Evolutionary conservation across 345 rosid genomes (phyloP).

Genomic region (Boechera divaricarpa): DNA sequence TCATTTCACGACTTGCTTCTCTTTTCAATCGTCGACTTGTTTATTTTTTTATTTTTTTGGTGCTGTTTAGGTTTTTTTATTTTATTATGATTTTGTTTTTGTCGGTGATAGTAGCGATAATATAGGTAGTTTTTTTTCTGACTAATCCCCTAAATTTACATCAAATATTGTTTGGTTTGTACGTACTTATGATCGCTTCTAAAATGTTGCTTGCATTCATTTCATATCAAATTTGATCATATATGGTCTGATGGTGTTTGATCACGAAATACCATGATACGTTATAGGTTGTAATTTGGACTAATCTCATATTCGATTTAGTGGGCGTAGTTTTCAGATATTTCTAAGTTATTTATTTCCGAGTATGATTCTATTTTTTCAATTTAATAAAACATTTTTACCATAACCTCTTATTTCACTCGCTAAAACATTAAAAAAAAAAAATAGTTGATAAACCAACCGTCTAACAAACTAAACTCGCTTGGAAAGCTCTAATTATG

Average conservation of each 20-base stretch:
- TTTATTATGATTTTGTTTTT: not conserved
- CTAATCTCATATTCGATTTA: not conserved
- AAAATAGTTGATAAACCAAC: not conserved
- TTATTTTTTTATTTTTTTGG: not conserved
- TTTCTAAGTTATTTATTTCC: not conserved
- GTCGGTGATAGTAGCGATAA: constrained; percentile 5
- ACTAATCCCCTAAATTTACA: not conserved
- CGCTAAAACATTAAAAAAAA: not conserved
- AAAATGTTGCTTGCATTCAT: not conserved
- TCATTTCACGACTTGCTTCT: constrained; percentile 20
- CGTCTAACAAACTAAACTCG: not conserved
- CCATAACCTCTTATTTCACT: not conserved
- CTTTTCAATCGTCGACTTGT: constrained; percentile 8
- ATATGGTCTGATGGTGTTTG: not conserved
- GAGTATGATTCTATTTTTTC: not conserved
- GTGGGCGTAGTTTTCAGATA: not conserved
- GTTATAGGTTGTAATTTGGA: not conserved
- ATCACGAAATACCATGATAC: not conserved
- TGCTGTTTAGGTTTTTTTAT: not conserved
- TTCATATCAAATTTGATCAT: not conserved
- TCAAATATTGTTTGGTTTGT: not conserved
- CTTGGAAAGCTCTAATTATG: not conserved
- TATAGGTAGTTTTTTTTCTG: not conserved
- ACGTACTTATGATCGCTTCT: constrained; percentile 9
- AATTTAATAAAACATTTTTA: not conserved